Percentiles rank a stretch among this genome's conserved stretches.
Conservation (phyloP, 148 eudicot genomes). For the Suaeda aralocaspica region DNA sequence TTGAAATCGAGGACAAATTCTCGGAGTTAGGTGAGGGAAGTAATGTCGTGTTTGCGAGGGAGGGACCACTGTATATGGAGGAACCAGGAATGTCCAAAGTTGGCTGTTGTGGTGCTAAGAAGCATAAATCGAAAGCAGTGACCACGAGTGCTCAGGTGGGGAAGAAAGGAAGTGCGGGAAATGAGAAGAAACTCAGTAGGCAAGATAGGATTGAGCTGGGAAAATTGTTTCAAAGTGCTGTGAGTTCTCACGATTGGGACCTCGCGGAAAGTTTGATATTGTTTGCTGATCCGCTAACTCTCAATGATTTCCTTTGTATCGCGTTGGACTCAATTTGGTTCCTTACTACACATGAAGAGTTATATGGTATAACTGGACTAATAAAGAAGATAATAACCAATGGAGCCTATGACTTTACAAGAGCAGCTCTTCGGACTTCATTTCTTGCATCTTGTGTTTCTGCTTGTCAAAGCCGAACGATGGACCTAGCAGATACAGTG, state of each 20-base stretch:
- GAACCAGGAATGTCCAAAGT: slow-evolving; percentile 29
- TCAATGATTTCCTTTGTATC: slow-evolving; percentile 90
- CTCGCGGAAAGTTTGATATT: slow-evolving; percentile 62
- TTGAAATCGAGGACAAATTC: slow-evolving; percentile 32
- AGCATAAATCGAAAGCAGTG: slow-evolving; percentile 45
- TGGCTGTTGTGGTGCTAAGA: slow-evolving; percentile 48
- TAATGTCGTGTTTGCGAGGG: slow-evolving; percentile 74
- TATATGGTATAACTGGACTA: slow-evolving; percentile 60
- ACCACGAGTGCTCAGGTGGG: slow-evolving; percentile 34
- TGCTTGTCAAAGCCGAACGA: slow-evolving; percentile 93
- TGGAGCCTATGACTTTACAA: slow-evolving; percentile 92
- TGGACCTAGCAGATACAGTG: slow-evolving; percentile 91
- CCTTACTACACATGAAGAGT: slow-evolving; percentile 65
- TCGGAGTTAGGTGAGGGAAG: slow-evolving; percentile 63
- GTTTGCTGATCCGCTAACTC: slow-evolving; percentile 73
- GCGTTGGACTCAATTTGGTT: slow-evolving; percentile 95
- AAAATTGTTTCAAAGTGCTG: slow-evolving; percentile 68
- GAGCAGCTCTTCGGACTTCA: slow-evolving; percentile 96
- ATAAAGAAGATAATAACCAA: slow-evolving; percentile 62
- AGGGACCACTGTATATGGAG: slow-evolving; percentile 51
- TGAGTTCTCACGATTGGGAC: slow-evolving; percentile 85
- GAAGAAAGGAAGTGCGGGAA: slow-evolving; percentile 38
- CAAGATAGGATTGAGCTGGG: slow-evolving; percentile 81
- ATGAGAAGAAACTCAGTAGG: slow-evolving; percentile 67
- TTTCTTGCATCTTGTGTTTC: slow-evolving; percentile 98